These are phyloP conservation scores for Ceratobasidium sp. DNA, from an alignment of 1,284 basidiomycete genomes.

Conservation along the genomic window DNA sequence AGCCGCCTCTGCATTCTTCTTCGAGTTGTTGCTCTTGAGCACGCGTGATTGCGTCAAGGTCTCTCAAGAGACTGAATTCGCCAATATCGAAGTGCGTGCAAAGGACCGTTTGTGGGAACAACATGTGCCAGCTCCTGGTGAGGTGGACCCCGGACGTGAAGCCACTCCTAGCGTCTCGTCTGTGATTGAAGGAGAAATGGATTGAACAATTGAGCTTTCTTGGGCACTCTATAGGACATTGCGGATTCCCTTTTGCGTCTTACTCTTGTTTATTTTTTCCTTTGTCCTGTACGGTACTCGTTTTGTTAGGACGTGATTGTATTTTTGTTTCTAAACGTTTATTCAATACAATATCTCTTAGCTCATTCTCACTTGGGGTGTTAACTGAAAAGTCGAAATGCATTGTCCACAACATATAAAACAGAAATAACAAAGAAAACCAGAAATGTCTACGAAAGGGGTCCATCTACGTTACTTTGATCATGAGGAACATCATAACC, in stretches of 20 bases:
- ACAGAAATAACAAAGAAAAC: background rate
- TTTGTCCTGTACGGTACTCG: background rate
- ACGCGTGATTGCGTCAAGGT: constrained; percentile 89
- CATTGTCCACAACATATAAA: background rate
- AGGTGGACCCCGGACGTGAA: constrained; percentile 34
- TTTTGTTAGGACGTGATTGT: background rate
- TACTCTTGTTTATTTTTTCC: background rate
- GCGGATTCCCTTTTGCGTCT: background rate
- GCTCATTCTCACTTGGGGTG: background rate
- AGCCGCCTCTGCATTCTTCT: constrained; percentile 95
- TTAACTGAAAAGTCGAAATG: too few species aligned
- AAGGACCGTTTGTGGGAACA: constrained; percentile 80
- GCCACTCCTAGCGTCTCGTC: constrained; percentile 35
- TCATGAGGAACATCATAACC: constrained; percentile 71
- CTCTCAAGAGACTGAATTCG: constrained; percentile 70
- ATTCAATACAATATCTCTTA: constrained; percentile 15
- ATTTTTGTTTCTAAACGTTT: background rate
- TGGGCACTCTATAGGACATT: background rate
- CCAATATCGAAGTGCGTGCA: constrained; percentile 81
- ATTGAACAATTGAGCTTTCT: constrained; percentile 5
- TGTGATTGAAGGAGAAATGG: constrained; percentile 28
- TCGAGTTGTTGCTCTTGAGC: constrained; percentile 91
- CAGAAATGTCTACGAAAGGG: background rate
- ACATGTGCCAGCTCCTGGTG: constrained; percentile 18
- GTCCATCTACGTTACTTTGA: constrained; percentile 65